phyloP scores from a whole-genome alignment of 1,139 yeast species.

The Dujonia santamariae region DNA sequence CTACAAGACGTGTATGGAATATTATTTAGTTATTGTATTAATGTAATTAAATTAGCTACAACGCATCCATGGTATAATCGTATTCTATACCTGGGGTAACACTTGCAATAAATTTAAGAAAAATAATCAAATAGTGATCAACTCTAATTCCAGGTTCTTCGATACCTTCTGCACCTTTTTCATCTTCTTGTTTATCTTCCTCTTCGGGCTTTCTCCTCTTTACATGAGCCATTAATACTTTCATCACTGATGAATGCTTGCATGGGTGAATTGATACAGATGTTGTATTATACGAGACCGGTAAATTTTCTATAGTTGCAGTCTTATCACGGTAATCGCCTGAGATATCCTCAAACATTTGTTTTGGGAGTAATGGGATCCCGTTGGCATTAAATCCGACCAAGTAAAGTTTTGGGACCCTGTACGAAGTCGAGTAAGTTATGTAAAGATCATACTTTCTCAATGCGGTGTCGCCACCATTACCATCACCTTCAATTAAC shows the following conservation, averaged over 20 bases:
- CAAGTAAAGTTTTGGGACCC: slow-evolving; percentile 92
- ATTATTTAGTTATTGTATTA: too few species aligned
- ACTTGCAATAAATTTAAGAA: slow-evolving; percentile 90
- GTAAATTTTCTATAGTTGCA: slow-evolving; percentile 91
- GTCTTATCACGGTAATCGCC: slow-evolving; percentile 93
- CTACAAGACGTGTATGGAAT: too few species aligned
- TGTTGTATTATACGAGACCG: slow-evolving; percentile 74
- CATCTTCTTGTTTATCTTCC: slow-evolving; percentile 21
- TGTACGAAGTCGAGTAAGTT: slow-evolving; percentile 88
- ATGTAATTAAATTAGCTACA: too few species aligned
- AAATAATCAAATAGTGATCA: slow-evolving; percentile 85
- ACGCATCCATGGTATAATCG: slow-evolving; percentile 93
- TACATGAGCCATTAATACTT: slow-evolving; percentile 66
- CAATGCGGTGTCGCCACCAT: slow-evolving; percentile 27
- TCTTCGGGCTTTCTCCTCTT: slow-evolving; percentile 31
- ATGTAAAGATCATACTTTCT: slow-evolving; percentile 86
- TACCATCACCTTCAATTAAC: slow-evolving; percentile 21
- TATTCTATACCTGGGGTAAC: slow-evolving; percentile 97
- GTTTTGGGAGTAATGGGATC: slow-evolving; percentile 77
- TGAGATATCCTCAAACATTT: slow-evolving; percentile 93
- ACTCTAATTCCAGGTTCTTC: slow-evolving; percentile 59
- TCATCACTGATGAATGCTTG: slow-evolving; percentile 93
- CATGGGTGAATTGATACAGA: slow-evolving; percentile 96
- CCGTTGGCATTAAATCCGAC: slow-evolving; percentile 87
- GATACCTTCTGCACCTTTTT: slow-evolving; percentile 27